Conservation (phyloP, 306 rosid species). For the Oxytropis ochrocephala region DNA sequence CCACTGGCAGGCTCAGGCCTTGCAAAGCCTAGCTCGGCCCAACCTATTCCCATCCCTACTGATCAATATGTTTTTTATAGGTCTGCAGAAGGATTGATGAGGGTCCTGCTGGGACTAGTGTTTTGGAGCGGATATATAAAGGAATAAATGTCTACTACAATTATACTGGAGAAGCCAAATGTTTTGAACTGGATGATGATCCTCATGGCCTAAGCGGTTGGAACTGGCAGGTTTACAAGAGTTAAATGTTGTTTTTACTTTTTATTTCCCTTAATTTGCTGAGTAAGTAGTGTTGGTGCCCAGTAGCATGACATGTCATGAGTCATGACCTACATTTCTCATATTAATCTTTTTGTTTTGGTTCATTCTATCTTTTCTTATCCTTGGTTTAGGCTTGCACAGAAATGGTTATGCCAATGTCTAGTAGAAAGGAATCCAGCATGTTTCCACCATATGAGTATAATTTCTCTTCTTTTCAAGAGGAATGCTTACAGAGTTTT, state of each 20-base stretch:
- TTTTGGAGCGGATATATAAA: conserved; percentile 58
- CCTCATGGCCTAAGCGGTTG: conserved; percentile 82
- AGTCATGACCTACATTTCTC: conserved; percentile 11
- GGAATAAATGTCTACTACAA: conserved; percentile 69
- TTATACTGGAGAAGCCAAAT: conserved; percentile 56
- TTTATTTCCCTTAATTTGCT: not conserved
- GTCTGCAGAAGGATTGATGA: conserved; percentile 63
- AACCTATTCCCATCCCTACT: not conserved
- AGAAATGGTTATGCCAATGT: conserved; percentile 92
- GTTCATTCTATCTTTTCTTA: conserved; percentile 10
- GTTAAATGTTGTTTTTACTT: not conserved
- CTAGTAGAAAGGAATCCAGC: conserved; percentile 50
- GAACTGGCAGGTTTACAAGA: conserved; percentile 68
- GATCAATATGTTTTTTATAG: conserved; percentile 25
- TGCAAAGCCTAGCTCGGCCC: no score
- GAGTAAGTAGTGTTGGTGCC: not conserved
- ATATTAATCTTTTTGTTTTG: not conserved
- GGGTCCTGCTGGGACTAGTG: conserved; percentile 45
- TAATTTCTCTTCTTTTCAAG: conserved; percentile 47
- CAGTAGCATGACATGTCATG: not conserved
- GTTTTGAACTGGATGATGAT: conserved; percentile 67
- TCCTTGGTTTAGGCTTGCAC: conserved; percentile 61
- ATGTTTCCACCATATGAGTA: conserved; percentile 58
- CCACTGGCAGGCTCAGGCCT: no score
- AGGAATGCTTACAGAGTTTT: conserved; percentile 38